phyloP scores from a whole-genome alignment of 2,329 filamentous ascomycete species.

The Knufia petricola region DNA sequence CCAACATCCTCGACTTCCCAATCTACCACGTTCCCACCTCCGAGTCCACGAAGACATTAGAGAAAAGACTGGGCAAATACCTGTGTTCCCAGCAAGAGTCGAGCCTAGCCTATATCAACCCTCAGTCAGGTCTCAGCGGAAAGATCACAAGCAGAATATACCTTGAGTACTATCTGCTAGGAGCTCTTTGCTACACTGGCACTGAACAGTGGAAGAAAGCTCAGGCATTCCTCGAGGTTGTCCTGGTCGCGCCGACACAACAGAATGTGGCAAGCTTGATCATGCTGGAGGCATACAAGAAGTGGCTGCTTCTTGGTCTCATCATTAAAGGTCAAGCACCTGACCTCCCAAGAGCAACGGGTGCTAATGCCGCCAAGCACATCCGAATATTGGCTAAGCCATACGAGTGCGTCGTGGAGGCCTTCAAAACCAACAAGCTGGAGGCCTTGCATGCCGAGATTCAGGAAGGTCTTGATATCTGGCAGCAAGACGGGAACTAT shows the following conservation, averaged over 20 bases:
- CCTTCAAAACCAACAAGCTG: slow-evolving; percentile 55
- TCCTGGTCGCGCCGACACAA: slow-evolving; percentile 56
- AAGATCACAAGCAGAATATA: slow-evolving; percentile 33
- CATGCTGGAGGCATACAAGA: slow-evolving; percentile 85
- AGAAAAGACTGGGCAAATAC: slow-evolving; percentile 17
- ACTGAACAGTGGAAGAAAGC: slow-evolving; percentile 54
- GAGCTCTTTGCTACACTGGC: slow-evolving; percentile 56
- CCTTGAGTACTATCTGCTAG: slow-evolving; percentile 57
- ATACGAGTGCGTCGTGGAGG: slow-evolving; percentile 60
- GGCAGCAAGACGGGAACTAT: slow-evolving; percentile 62
- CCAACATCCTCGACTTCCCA: slow-evolving; percentile 33
- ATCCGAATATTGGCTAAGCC: slow-evolving; percentile 53
- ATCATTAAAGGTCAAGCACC: slow-evolving; percentile 56
- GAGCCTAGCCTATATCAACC: slow-evolving; percentile 29
- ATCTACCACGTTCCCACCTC: slow-evolving; percentile 34
- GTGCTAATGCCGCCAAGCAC: slow-evolving; percentile 43
- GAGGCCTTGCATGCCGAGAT: slow-evolving; percentile 55
- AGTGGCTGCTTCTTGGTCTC: slow-evolving; percentile 72
- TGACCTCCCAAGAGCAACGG: slow-evolving; percentile 48
- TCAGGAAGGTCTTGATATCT: slow-evolving; percentile 49
- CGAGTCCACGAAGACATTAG: slow-evolving; percentile 15
- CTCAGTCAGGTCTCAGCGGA: slow-evolving; percentile 31
- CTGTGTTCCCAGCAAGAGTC: slow-evolving; percentile 26
- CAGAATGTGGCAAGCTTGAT: slow-evolving; percentile 59
- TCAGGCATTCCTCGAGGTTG: slow-evolving; percentile 51